phyloP scores from a whole-genome alignment of 306 rosid genomes.

The Malus asiatica region DNA sequence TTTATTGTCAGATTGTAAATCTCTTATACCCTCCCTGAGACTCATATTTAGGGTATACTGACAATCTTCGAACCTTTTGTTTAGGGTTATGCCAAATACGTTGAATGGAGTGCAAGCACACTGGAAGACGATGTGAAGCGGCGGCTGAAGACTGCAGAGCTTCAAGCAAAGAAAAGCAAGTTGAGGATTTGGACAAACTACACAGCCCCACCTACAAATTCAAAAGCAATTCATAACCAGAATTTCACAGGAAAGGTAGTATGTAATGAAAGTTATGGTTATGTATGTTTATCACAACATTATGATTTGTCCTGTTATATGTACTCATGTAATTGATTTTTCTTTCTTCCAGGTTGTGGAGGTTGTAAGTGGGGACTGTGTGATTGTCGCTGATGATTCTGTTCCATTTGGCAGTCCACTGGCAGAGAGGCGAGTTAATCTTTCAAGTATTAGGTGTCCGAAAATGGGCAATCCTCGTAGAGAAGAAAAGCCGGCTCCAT shows the following conservation, averaged over 20 bases:
- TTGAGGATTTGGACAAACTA: conserved; percentile 85
- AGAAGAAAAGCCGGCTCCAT: conserved; percentile 95
- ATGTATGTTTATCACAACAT: not conserved
- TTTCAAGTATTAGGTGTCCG: conserved; percentile 97
- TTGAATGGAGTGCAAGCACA: conserved; percentile 98
- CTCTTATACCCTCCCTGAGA: not conserved
- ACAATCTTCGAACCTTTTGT: not conserved
- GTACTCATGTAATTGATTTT: conserved; percentile 6
- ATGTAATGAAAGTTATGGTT: not conserved
- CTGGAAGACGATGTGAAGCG: conserved; percentile 96
- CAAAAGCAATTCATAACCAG: conserved; percentile 96
- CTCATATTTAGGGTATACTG: not conserved
- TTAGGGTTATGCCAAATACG: conserved; percentile 82
- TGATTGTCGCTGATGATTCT: conserved; percentile 91
- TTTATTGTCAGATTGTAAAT: conserved; percentile 12
- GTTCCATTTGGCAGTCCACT: conserved; percentile 78
- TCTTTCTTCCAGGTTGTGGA: conserved; percentile 73
- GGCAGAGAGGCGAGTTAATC: conserved; percentile 95
- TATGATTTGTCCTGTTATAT: not conserved
- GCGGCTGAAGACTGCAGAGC: conserved; percentile 78
- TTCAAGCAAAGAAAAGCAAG: conserved; percentile 75
- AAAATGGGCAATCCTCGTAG: conserved; percentile 95
- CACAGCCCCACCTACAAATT: conserved; percentile 80
- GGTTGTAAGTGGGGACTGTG: conserved; percentile 97
- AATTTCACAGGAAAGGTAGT: conserved; percentile 91